phyloP scores from a whole-genome alignment of 1,284 basidiomycete species.

The Heliocybe sulcata region DNA sequence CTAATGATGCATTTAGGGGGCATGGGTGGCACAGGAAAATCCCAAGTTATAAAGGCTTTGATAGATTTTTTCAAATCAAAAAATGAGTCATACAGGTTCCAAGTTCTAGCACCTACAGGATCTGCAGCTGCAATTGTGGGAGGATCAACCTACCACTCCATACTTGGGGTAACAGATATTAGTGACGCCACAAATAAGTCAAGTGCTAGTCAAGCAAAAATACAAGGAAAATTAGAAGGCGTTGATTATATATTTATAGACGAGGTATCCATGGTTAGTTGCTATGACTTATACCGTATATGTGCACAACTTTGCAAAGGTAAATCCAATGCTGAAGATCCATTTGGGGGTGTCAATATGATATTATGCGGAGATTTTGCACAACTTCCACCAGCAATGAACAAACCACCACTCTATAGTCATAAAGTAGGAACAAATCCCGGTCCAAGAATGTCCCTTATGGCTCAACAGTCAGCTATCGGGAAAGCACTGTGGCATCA shows the following conservation, averaged over 20 bases:
- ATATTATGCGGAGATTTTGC: slow-evolving; percentile 21
- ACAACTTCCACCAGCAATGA: slow-evolving; percentile 16
- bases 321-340: background rate
- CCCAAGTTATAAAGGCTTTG: slow-evolving; percentile 30
- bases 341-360: background rate
- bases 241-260: slow-evolving; percentile 23
- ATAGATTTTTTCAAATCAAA: slow-evolving; percentile 19
- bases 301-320: slow-evolving; percentile 4
- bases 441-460: slow-evolving; percentile 1
- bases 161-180: slow-evolving; percentile 25
- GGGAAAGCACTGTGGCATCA: slow-evolving; percentile 28
- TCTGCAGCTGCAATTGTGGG: slow-evolving; percentile 25
- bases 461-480: slow-evolving; percentile 18
- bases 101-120: slow-evolving; percentile 29
- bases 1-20: slow-evolving; percentile 29
- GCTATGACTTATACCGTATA: slow-evolving; percentile 5
- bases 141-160: slow-evolving; percentile 30
- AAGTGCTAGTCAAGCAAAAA: background rate
- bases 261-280: slow-evolving; percentile 17
- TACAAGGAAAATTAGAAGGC: slow-evolving; percentile 8
- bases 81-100: slow-evolving; percentile 18
- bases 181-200: background rate
- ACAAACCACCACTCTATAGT: slow-evolving; percentile 14
- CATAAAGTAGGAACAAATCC: slow-evolving; percentile 7
- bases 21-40: slow-evolving; percentile 33